These are phyloP conservation scores for Tylopilus plumbeoviolaceoides DNA, from an alignment of 768 basidiomycete genomes.

Conservation along the genomic window DNA sequence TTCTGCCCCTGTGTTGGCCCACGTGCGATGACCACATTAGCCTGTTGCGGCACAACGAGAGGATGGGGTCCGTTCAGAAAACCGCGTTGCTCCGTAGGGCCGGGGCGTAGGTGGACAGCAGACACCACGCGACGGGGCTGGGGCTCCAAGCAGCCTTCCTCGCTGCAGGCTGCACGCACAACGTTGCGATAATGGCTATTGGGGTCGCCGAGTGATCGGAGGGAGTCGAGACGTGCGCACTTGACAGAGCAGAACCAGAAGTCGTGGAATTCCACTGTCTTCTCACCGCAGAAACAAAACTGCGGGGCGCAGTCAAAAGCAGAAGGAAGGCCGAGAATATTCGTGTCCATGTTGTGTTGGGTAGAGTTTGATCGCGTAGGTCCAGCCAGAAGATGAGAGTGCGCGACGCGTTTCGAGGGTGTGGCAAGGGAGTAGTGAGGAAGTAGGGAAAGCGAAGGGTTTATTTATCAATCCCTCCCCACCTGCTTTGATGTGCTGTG, in stretches of 20 bases:
- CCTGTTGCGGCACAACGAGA: background rate
- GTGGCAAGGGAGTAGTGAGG: background rate
- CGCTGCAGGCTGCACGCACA: slow-evolving; percentile 14
- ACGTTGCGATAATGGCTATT: slow-evolving; percentile 26
- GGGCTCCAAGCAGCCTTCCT: background rate
- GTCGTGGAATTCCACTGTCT: slow-evolving; percentile 23
- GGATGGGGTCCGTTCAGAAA: background rate
- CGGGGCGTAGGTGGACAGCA: background rate
- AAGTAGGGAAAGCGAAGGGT: background rate
- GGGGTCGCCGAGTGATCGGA: slow-evolving; percentile 20
- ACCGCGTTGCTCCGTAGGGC: background rate
- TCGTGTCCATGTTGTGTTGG: background rate
- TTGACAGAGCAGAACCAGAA: slow-evolving; percentile 27
- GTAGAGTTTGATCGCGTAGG: background rate
- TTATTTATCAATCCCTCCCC: slow-evolving; percentile 12
- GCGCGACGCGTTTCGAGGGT: background rate
- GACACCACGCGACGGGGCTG: slow-evolving; percentile 13
- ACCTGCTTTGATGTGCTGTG: slow-evolving; percentile 12
- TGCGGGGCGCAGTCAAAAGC: slow-evolving; percentile 10
- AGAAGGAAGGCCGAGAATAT: slow-evolving; percentile 2
- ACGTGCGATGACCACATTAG: background rate
- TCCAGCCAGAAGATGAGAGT: background rate
- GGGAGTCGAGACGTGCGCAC: slow-evolving; percentile 27
- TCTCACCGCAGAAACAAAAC: slow-evolving; percentile 25
- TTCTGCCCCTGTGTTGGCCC: background rate